Evolutionary conservation across 768 basidiomycete genomes (phyloP).

Genomic region (Butyriboletus loyo): DNA sequence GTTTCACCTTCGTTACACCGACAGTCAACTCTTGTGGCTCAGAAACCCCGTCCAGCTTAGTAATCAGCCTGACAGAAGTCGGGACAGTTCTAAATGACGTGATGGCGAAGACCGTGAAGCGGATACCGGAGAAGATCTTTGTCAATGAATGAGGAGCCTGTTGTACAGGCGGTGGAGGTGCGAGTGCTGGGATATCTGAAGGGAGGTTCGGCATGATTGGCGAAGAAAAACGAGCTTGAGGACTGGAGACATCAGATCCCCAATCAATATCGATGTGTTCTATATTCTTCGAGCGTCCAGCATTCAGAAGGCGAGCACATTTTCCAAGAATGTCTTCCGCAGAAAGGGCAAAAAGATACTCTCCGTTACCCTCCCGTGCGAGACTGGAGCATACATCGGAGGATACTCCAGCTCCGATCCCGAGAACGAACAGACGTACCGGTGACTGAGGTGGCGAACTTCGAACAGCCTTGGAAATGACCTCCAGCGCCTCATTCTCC

Average conservation of each 20-base stretch:
- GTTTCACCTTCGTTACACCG: constrained; percentile 23
- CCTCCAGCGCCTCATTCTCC: constrained; percentile 14
- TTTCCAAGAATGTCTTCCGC: constrained; percentile 48
- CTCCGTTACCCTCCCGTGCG: constrained; percentile 53
- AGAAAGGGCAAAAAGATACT: constrained; percentile 43
- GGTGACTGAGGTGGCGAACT: constrained; percentile 29
- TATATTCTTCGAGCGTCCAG: constrained; percentile 47
- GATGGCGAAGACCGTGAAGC: constrained; percentile 36
- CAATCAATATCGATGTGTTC: constrained; percentile 50
- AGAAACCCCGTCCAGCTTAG: constrained; percentile 25
- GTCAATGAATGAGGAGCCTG: constrained; percentile 33
- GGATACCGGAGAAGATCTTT: constrained; percentile 32
- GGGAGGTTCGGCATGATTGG: constrained; percentile 20
- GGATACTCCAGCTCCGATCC: constrained; percentile 52
- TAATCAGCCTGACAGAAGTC: constrained; percentile 23
- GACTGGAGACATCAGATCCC: constrained; percentile 25
- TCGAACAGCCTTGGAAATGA: constrained; percentile 32
- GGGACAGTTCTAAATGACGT: constrained; percentile 24
- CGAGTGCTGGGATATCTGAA: constrained; percentile 22
- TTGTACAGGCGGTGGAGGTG: constrained; percentile 33
- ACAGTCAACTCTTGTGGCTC: constrained; percentile 18
- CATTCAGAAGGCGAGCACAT: constrained; percentile 48
- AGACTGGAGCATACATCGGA: constrained; percentile 51
- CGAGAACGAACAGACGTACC: constrained; percentile 55
- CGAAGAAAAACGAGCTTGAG: background rate